phyloP scores from a whole-genome alignment of 805 yeast species.

The Hanseniaspora meyeri region DNA sequence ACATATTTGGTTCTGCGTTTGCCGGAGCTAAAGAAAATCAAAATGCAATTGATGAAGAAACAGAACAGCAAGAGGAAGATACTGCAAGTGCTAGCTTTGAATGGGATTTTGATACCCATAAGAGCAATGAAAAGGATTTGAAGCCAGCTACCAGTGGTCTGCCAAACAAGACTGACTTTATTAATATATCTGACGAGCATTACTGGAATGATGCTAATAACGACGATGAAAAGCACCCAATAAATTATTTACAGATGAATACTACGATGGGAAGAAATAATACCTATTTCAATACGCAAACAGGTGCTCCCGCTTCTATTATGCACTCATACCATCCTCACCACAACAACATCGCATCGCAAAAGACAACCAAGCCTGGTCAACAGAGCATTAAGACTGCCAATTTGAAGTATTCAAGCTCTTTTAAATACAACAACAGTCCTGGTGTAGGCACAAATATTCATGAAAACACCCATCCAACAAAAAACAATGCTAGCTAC shows the following conservation, averaged over 20 bases:
- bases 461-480: conserved; percentile 22
- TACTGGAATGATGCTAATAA: conserved; percentile 23
- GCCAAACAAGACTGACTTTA: conserved; percentile 32
- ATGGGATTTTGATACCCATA: conserved; percentile 84
- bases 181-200: conserved; percentile 23
- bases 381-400: neutral
- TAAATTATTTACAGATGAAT: neutral
- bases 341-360: conserved; percentile 23
- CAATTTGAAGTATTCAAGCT: conserved; percentile 2
- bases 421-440: neutral
- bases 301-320: conserved; percentile 22
- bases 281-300: conserved; percentile 8
- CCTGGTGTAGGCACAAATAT: conserved; percentile 14
- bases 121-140: conserved; percentile 53
- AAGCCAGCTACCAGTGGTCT: conserved; percentile 42
- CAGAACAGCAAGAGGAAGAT: conserved; percentile 9
- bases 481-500: conserved; percentile 22
- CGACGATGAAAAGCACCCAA: conserved; percentile 6
- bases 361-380: conserved; percentile 17
- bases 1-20: conserved; percentile 7
- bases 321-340: conserved; percentile 18
- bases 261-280: conserved; percentile 4
- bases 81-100: conserved; percentile 38
- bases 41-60: conserved; percentile 7
- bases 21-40: neutral